Conservation (phyloP, 345 rosid genomes). For the Citropsis articulata region DNA sequence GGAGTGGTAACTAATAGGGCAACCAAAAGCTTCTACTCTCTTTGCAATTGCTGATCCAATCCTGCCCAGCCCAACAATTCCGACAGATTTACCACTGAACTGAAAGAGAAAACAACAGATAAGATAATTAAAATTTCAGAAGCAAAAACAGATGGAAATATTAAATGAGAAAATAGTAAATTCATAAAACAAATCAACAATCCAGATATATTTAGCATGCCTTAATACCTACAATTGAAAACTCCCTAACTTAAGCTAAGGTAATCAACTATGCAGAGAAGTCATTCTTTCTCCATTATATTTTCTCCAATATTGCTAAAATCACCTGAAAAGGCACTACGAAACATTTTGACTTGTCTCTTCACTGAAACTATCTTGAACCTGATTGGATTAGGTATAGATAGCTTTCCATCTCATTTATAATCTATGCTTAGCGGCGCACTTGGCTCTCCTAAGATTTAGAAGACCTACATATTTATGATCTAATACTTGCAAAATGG, state of each 20-base stretch:
- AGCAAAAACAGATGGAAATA: background rate
- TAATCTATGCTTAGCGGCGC: background rate
- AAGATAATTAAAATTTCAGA: background rate
- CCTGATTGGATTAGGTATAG: background rate
- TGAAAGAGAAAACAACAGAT: conserved; percentile 23
- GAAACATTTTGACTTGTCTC: background rate
- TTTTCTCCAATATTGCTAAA: background rate
- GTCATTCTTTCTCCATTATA: background rate
- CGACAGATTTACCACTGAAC: conserved; percentile 59
- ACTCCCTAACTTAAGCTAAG: background rate
- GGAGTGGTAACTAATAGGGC: conserved; percentile 47
- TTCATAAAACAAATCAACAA: background rate
- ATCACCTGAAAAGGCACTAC: background rate
- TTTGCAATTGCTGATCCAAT: conserved; percentile 56
- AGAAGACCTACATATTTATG: background rate
- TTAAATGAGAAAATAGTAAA: background rate
- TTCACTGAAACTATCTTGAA: background rate
- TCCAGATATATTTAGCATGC: background rate
- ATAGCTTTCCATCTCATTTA: background rate
- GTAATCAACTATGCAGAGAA: background rate
- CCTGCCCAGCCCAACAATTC: conserved; percentile 64
- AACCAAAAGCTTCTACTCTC: conserved; percentile 59
- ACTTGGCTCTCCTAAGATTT: background rate
- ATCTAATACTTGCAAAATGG: background rate
- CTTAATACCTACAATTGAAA: background rate